Conservation (phyloP, 441 rosid species). For the Macaranga tanarius region DNA sequence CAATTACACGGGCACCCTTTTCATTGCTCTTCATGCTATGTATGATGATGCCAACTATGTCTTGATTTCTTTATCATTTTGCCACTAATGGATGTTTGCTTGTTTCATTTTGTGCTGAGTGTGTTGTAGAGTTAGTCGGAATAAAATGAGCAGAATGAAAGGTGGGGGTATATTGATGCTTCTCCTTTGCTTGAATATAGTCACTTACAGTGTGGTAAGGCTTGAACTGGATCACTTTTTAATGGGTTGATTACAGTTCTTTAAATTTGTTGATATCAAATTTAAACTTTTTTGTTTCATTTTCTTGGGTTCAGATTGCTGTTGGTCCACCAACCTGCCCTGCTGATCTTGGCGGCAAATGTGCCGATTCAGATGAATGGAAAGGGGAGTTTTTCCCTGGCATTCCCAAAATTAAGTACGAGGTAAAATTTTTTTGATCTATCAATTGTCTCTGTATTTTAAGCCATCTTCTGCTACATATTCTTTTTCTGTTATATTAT, state of each 20-base stretch:
- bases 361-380: slow-evolving; percentile 69
- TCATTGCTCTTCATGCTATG: too few species aligned
- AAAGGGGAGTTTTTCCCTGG: slow-evolving; percentile 89
- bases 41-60: not conserved
- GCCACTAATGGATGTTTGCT: not conserved
- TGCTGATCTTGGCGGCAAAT: slow-evolving; percentile 47
- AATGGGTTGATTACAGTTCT: not conserved
- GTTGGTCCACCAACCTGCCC: slow-evolving; percentile 67
- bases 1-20: too few species aligned
- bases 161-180: slow-evolving; percentile 32
- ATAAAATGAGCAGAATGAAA: slow-evolving; percentile 33
- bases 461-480: too few species aligned
- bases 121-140: slow-evolving; percentile 20
- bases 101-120: not conserved
- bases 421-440: slow-evolving; percentile 42
- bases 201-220: slow-evolving; percentile 54
- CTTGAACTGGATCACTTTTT: not conserved
- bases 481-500: not conserved
- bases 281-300: not conserved
- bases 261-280: not conserved
- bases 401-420: slow-evolving; percentile 73
- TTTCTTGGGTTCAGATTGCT: slow-evolving; percentile 46
- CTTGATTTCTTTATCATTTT: not conserved
- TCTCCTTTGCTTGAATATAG: slow-evolving; percentile 41
- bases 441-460: not conserved